Evolutionary conservation across 345 rosid species (phyloP), one percentile per base, ranked within the genome.

Genomic region (Toxicodendron radicans): DNA sequence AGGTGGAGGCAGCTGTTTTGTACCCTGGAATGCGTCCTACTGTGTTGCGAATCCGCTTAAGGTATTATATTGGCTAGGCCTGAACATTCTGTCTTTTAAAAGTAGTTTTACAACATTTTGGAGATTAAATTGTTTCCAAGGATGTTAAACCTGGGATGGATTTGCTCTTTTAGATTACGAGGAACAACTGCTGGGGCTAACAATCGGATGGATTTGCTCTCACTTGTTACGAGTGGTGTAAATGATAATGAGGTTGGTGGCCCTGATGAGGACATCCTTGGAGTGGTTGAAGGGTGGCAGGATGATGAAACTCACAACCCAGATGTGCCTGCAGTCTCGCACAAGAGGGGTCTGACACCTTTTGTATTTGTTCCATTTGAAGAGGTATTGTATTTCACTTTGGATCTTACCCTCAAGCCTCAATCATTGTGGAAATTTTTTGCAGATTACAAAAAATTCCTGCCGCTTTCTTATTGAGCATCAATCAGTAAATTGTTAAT

Each of bases 291-390:
- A 72, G 84, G 85, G 41, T 88, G 91, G 97, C 83, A 84, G 79
- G 99, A 92, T 61, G 94, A 91, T 78, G 99, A 89, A 83, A 89
- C 90, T 77, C 86, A 87, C 80, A 85, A 91, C 57, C 95, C 95
- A 3, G 91, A 91, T 79, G 89, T 91, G 46, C 95, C 95, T 80
- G 95, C 93, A 13, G 82, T 91, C 61, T 92, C 95, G 5, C 98
- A 95, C 80, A 90, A 70, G 76, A 90, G 99, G 84, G 99, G 98
- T 12, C 80, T 92, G 74, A 86, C 92, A 33, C 93, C 99, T 7
- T 95, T 91, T 21, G 90, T 91, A 64, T 95, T 95, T 76, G 94
- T 95, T 74, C 96, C 99, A 62, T 95, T 92, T 80, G 94, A 91
- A 76, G 95, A 92, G 99, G 99, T 80, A 85, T 41, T 65, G 1